Evolutionary conservation across 495 filamentous ascomycete genomes (phyloP).

Genomic region (Endocarpon pusillum): DNA sequence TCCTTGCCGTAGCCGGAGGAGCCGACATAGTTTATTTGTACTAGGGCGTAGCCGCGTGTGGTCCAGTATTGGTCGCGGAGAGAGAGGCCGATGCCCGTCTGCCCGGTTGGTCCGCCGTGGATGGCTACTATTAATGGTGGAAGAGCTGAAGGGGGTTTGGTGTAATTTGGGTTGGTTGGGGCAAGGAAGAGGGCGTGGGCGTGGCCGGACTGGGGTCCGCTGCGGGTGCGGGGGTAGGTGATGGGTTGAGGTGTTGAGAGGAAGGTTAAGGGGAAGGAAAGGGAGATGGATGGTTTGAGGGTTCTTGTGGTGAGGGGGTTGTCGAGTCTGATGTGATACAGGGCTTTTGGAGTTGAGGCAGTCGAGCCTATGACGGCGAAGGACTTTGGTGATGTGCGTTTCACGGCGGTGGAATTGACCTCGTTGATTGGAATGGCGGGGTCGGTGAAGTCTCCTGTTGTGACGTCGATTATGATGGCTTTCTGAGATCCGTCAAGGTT

Average conservation of each 20-base stretch:
- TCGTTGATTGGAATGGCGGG: slow-evolving; percentile 6
- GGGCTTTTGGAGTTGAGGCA: slow-evolving; percentile 6
- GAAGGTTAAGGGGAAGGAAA: slow-evolving; percentile 14
- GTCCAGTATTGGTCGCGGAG: slow-evolving; percentile 32
- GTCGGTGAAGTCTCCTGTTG: slow-evolving; percentile 5
- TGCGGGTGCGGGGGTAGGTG: slow-evolving; percentile 17
- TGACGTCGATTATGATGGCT: slow-evolving; percentile 17
- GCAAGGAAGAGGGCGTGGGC: slow-evolving; percentile 27
- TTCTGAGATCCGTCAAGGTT: slow-evolving; percentile 10
- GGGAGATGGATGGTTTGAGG: slow-evolving; percentile 7
- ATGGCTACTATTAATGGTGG: slow-evolving; percentile 28
- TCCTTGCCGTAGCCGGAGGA: slow-evolving; percentile 29
- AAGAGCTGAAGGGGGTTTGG: slow-evolving; percentile 10
- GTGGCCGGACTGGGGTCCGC: slow-evolving; percentile 7
- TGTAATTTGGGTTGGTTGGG: slow-evolving; percentile 25
- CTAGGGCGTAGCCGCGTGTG: slow-evolving; percentile 31
- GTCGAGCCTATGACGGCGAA: slow-evolving; percentile 15
- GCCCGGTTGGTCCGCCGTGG: slow-evolving; percentile 33
- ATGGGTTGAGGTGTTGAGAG: slow-evolving; percentile 19
- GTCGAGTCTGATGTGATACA: slow-evolving; percentile 12
- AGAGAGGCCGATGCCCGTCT: slow-evolving; percentile 14
- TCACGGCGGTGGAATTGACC: slow-evolving; percentile 5
- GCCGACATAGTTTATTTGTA: slow-evolving; percentile 31
- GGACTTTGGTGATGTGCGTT: slow-evolving; percentile 9
- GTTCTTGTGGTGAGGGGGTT: slow-evolving; percentile 4